Evolutionary conservation across 345 rosid species (phyloP), one percentile per base, ranked within the genome.

Genomic region (Limnanthes douglasii): DNA sequence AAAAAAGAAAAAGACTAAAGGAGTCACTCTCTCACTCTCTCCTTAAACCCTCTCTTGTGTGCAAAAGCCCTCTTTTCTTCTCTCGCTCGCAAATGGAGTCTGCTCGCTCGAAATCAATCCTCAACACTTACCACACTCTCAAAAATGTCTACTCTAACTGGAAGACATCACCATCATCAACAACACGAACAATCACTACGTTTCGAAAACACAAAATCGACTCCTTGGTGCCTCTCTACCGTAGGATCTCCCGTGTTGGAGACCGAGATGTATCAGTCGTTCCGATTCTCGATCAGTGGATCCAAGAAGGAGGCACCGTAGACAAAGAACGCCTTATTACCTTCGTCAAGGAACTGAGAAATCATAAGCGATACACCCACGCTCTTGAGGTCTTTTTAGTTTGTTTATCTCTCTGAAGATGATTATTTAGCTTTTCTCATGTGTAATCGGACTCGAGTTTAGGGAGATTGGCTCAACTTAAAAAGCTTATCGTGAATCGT

Each of bases 351-450:
- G 39, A 51, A 17, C 23, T 58, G 1, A 48, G 53, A 2, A 31
- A 9, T 19, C 36, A 40, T 18, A 49, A 28, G 11, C 49, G 63
- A 12, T 56, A 39, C 38, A 4, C 19, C 9, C 69, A 55, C 22
- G 69, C 63, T 44, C 73, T 58, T 2, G 41, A 61, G 62, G 65
- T 61, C n/a, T n/a, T n/a, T n/a, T n/a, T n/a, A n/a, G 45, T 31
- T 19, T 15, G 10, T 24, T 24, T 24, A n/a, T n/a, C n/a, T n/a
- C n/a, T n/a, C n/a, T n/a, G n/a, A n/a, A n/a, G n/a, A n/a, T n/a
- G n/a, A n/a, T n/a, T n/a, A n/a, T n/a, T n/a, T n/a, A n/a, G n/a
- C n/a, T n/a, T n/a, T n/a, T n/a, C n/a, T n/a, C n/a, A n/a, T n/a
- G n/a, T n/a, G n/a, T n/a, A n/a, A n/a, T n/a, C n/a, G n/a, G n/a